Evolutionary conservation across 78 protist genomes (phyloP), one percentile per base, ranked within the genome.

Genomic region (Paratrimastix pyriformis): DNA sequence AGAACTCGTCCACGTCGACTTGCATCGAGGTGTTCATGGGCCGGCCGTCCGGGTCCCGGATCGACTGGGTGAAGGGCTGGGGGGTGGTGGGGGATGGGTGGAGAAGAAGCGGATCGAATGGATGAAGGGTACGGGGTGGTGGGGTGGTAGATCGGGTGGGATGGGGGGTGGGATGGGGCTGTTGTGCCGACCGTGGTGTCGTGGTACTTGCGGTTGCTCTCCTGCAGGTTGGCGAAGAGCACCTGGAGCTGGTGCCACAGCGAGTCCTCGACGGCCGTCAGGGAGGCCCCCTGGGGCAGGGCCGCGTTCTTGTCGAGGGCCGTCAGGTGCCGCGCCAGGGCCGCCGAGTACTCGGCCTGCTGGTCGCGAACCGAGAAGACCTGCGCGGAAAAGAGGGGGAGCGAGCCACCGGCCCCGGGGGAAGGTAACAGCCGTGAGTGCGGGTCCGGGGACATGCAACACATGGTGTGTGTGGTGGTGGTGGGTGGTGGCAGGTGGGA

Each of bases 1-100:
- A 75, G 76, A 88, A 93, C 85, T 93, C 97, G 66, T 82, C 84
- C 2, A 38, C 86, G 57, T 82, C 85, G 80, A 70, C 38, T 71
- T 84, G 88, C 33, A 37, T n/a, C 2, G 52, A 1, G 3, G 58
- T 44, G 32, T 66, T 55, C 42, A 84, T 8, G 4, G 76, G 62
- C 33, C 38, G 45, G 24, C 80, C 83, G 24, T 73, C 72, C 9
- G 2, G 44, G 52, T 48, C 73, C 6, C 48, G 7, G 52, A n/a
- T 75, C 18, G 75, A 42, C 37, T 7, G 45, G 46, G 81, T 58
- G 1, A 78, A 9, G 15, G 52, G 79, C 26, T 9, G 2, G n/a
- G n/a, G n/a, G n/a, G n/a, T n/a, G n/a, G n/a, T n/a, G n/a, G n/a
- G n/a, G n/a, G n/a, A n/a, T n/a, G 37, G 58, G 58, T n/a, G n/a